Conservation (phyloP, 805 yeast genomes). For the Hanseniaspora occidentalis region DNA sequence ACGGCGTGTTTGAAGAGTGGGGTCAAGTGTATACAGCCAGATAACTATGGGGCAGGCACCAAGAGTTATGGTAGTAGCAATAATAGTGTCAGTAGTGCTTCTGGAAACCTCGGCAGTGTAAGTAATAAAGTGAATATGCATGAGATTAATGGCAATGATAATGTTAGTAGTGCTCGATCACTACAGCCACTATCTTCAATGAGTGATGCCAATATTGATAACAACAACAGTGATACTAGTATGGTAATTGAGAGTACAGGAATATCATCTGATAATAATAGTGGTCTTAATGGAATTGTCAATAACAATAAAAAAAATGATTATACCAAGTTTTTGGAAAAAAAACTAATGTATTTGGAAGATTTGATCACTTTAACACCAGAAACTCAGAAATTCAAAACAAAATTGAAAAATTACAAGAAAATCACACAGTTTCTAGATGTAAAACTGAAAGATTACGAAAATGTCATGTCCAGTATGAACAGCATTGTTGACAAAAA, state of each 20-base stretch:
- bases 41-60: slow-evolving; percentile 32
- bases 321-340: slow-evolving; percentile 44
- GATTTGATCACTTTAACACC: slow-evolving; percentile 26
- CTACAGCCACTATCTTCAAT: no score
- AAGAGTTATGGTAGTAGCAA: not conserved
- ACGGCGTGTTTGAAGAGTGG: slow-evolving; percentile 56
- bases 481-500: slow-evolving; percentile 1
- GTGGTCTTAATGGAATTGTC: slow-evolving; percentile 10
- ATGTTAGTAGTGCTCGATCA: not conserved
- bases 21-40: slow-evolving; percentile 51
- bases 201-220: no score
- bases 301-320: slow-evolving; percentile 36
- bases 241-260: no score
- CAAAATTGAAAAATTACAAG: slow-evolving; percentile 25
- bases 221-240: not conserved
- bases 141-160: no score
- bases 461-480: slow-evolving; percentile 1
- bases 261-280: no score
- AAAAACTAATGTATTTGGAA: slow-evolving; percentile 40
- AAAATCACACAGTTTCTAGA: slow-evolving; percentile 26
- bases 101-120: no score
- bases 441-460: slow-evolving; percentile 4
- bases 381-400: slow-evolving; percentile 18
- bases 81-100: not conserved
- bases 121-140: not conserved